Evolutionary conservation across 768 basidiomycete genomes (phyloP).

Genomic region (Leccinum variicolor): DNA sequence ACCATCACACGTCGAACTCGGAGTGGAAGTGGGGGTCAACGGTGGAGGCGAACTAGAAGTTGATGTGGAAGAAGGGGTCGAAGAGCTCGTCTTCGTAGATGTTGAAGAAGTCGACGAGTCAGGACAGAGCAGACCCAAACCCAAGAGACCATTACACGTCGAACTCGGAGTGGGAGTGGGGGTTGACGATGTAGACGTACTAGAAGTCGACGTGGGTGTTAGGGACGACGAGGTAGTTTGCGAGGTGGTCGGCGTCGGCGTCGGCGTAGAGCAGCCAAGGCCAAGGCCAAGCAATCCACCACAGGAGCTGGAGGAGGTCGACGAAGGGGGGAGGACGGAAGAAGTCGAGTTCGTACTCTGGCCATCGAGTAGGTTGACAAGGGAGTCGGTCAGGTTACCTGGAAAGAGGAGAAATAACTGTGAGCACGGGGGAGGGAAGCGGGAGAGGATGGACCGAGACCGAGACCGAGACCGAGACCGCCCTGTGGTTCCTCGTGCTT

Average conservation of each 20-base stretch:
- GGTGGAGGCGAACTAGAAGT: background rate
- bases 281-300: conserved; percentile 18
- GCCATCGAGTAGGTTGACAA: background rate
- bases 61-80: no score
- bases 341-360: conserved; percentile 4
- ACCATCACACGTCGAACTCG: no score
- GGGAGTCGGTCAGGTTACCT: background rate
- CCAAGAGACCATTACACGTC: no score
- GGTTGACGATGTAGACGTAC: no score
- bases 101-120: background rate
- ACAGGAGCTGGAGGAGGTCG: conserved; percentile 6
- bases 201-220: background rate
- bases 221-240: background rate
- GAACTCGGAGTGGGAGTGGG: no score
- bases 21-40: background rate
- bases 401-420: background rate
- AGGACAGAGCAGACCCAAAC: background rate
- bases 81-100: background rate
- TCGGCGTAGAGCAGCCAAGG: conserved; percentile 12
- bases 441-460: conserved; percentile 6
- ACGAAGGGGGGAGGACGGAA: conserved; percentile 9
- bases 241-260: background rate
- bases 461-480: conserved; percentile 15
- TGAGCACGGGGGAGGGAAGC: background rate
- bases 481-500: conserved; percentile 21